A percentile compares a stretch with the other conserved stretches of the same genome.
Conservation (phyloP, 2,329 filamentous ascomycete genomes). For the Laburnicola sp. region DNA sequence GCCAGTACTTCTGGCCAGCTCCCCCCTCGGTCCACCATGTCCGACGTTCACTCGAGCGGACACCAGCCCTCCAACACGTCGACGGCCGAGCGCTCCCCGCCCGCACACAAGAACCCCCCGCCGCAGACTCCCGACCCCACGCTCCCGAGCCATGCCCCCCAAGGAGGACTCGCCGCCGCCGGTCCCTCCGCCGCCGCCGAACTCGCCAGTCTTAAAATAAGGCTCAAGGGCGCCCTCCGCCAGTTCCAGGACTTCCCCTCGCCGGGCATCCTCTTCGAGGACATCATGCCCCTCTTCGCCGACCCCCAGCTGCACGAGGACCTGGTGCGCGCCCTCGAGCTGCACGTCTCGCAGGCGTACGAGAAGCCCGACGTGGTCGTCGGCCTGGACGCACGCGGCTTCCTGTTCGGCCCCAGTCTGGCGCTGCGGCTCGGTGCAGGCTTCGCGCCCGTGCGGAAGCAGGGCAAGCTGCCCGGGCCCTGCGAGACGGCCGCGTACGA, state of each 20-base stretch:
- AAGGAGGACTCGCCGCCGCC: conserved; percentile 55
- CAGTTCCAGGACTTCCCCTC: conserved; percentile 91
- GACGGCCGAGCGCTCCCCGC: conserved; percentile 22
- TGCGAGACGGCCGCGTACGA: conserved; percentile 82
- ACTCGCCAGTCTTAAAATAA: conserved; percentile 63
- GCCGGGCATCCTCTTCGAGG: conserved; percentile 92
- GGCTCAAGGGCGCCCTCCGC: conserved; percentile 72
- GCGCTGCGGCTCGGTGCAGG: conserved; percentile 79
- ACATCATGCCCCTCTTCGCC: conserved; percentile 95
- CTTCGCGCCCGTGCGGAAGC: conserved; percentile 93
- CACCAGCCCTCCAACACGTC: conserved; percentile 22
- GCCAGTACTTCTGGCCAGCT: conserved; percentile 19
- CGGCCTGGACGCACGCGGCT: conserved; percentile 90
- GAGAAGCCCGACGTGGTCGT: conserved; percentile 84
- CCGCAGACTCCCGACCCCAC: conserved; percentile 40
- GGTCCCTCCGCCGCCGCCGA: conserved; percentile 55
- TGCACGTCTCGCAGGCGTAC: conserved; percentile 72
- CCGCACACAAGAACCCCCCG: conserved; percentile 33
- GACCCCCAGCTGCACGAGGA: conserved; percentile 71
- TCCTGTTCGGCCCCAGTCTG: conserved; percentile 89
- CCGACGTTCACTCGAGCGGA: conserved; percentile 14
- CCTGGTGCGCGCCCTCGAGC: conserved; percentile 81
- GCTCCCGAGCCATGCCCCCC: conserved; percentile 46
- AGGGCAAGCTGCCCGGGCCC: conserved; percentile 91
- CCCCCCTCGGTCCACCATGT: conserved; percentile 37